Conservation (phyloP, 768 basidiomycete genomes). For the Tricholoma terreum region DNA sequence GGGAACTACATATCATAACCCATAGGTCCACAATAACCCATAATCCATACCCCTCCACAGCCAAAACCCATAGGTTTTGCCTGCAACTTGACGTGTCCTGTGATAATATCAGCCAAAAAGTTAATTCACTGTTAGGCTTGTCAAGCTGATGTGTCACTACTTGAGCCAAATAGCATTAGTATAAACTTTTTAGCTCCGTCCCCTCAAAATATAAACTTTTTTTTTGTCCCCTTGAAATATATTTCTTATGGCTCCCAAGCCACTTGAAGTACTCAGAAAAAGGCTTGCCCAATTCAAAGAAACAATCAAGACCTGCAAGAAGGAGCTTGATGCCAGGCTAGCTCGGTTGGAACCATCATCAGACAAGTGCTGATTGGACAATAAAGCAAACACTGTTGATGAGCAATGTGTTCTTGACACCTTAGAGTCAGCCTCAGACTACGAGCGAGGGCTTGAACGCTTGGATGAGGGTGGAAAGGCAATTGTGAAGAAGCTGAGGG, state of each 20-base stretch:
- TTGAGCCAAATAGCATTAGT: too few relatives aligned
- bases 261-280: conserved; percentile 3
- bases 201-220: too few relatives aligned
- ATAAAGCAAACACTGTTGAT: conserved; percentile 14
- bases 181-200: too few relatives aligned
- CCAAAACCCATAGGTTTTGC: conserved; percentile 8
- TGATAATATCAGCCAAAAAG: conserved; percentile 6
- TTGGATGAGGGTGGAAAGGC: conserved; percentile 48
- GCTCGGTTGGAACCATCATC: background rate
- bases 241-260: background rate
- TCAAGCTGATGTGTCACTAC: background rate
- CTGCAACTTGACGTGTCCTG: conserved; percentile 1
- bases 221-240: background rate
- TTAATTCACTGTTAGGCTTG: background rate
- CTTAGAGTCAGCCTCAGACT: conserved; percentile 40
- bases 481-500: conserved; percentile 12
- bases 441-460: conserved; percentile 71
- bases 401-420: conserved; percentile 10
- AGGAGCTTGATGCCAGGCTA: conserved; percentile 2
- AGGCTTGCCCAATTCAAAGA: conserved; percentile 4
- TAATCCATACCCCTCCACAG: conserved; percentile 3
- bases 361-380: conserved; percentile 6
- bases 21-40: background rate
- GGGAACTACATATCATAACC: background rate
- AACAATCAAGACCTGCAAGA: conserved; percentile 1